Base-by-base conservation (phyloP, 116 monocot species). In the Trichopus zeylanicus region DNA sequence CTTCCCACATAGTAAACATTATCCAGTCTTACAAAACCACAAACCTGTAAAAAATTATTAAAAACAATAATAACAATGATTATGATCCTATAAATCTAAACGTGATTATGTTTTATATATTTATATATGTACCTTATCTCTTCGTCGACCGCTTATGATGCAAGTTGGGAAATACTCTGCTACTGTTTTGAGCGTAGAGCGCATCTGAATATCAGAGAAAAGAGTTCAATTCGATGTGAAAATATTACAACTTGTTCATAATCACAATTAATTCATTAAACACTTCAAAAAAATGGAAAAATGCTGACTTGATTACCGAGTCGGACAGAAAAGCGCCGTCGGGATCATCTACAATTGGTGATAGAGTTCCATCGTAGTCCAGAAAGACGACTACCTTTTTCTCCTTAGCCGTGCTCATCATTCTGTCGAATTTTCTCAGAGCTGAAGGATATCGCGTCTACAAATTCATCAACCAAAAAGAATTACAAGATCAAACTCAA, bases 281-380 rank as follows among this genome's bases (percentile, higher is more conserved):
- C n/a, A n/a, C n/a, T n/a, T n/a, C n/a, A n/a, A n/a, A n/a, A n/a
- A n/a, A n/a, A n/a, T n/a, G n/a, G n/a, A n/a, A n/a, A n/a, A n/a
- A n/a, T n/a, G n/a, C 18, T 55, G 29, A 26, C 12, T 25, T 29
- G 18, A 13, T 55, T 16, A 76, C 76, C 60, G 69, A 24, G 10
- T 69, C 53, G 4, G 78, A 73, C 78, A 78, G 73, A 59, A 56
- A 78, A 20, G 78, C 78, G 2, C 60, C 16, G 23, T 78, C 78
- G 4, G 78, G 78, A 48, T 78, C 73, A 8, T 63, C 67, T 6
- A 81, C 81, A 13, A 81, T 81, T 1, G 81, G 81, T 3, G 81
- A 81, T 5, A 81, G 64, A 29, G 81, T 81, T 0, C 81, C 81
- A 49, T 81, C 81, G 38, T 81, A 81, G 37, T 81, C 81, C 5